Percentiles rank a stretch among this genome's conserved stretches.
These are phyloP conservation scores for Trebouxia gelatinosa DNA, from an alignment of 163 green algal species.

Conservation along the genomic window DNA sequence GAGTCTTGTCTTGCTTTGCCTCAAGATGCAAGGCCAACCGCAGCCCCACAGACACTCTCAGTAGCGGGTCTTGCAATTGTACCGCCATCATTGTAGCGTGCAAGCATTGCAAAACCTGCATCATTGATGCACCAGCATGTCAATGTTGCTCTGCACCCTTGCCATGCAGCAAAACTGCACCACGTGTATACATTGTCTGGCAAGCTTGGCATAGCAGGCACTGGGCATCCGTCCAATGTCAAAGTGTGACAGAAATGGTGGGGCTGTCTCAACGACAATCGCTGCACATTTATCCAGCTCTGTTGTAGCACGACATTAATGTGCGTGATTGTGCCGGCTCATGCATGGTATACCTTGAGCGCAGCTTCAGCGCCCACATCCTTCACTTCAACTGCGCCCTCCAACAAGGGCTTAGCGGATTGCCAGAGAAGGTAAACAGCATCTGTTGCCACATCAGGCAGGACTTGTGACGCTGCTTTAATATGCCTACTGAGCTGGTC, in stretches of 20 bases:
- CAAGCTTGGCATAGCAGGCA: neutral
- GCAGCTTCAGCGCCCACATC: neutral
- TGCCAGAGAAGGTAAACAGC: neutral
- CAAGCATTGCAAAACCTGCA: constrained; percentile 19
- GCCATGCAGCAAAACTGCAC: neutral
- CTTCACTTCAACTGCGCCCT: neutral
- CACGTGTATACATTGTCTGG: neutral
- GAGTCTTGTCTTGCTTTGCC: constrained; percentile 26
- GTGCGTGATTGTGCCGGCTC: too few species aligned
- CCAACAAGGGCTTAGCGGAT: neutral
- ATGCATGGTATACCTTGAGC: neutral
- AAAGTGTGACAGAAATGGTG: too few species aligned
- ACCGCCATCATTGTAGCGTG: constrained; percentile 28
- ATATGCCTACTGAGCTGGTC: neutral
- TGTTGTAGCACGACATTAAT: too few species aligned
- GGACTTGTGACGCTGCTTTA: neutral
- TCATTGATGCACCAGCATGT: neutral
- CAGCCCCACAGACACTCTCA: constrained; percentile 43
- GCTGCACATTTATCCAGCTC: too few species aligned
- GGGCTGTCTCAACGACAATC: too few species aligned
- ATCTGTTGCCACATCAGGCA: constrained; percentile 24
- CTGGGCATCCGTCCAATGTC: too few species aligned
- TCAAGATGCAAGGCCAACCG: constrained; percentile 62
- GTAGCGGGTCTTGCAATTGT: constrained; percentile 48
- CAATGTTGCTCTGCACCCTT: neutral